Base-by-base conservation (phyloP, 441 rosid species). In the Euphorbia schlechtendalii region DNA sequence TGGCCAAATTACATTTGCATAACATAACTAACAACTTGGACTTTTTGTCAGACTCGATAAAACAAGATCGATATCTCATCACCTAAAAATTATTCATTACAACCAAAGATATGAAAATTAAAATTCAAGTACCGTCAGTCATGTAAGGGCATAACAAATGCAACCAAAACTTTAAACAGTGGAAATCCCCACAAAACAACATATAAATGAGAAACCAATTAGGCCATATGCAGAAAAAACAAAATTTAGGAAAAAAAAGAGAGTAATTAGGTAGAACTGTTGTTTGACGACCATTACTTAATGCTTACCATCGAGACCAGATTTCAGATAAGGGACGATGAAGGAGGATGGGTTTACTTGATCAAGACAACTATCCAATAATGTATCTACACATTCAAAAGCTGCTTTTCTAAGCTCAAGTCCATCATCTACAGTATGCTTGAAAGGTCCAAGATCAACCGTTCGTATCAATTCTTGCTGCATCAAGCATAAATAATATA, bases 371-470 rank as follows among this genome's bases (percentile, higher is more conserved):
- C 78, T 88, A 74, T 88, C 97, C 61, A 92, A 81, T 66, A 95
- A 77, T 17, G 97, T 90, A 76, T 85, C 95, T 38, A 89, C 98
- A 74, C 99, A 90, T 76, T 95, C 99, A 81, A 92, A 95, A 70
- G 99, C 98, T 10, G 97, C 96, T 77, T 95, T 95, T 76, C 99
- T 90, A 73, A 95, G 74, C 79, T 92, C 99, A 67, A 95, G 95
- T 57, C 98, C 99, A 55, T 92, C 99, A 71, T 95, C 99, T 40
- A 95, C 96, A 36, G 83, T 83, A 69, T 92, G 99, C 89, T 95
- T 95, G 88, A 95, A 95, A 67, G 99, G 99, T 43, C 99, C 98
- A 38, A 92, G 93, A 79, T 95, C 99, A 71, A 95, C 98, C 22
- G 97, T 89, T 71, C 98, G 83, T 64, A 95, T 91, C 72, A 95